Conservation (phyloP, 2,329 filamentous ascomycete genomes). For the Verruconis gallopava region DNA sequence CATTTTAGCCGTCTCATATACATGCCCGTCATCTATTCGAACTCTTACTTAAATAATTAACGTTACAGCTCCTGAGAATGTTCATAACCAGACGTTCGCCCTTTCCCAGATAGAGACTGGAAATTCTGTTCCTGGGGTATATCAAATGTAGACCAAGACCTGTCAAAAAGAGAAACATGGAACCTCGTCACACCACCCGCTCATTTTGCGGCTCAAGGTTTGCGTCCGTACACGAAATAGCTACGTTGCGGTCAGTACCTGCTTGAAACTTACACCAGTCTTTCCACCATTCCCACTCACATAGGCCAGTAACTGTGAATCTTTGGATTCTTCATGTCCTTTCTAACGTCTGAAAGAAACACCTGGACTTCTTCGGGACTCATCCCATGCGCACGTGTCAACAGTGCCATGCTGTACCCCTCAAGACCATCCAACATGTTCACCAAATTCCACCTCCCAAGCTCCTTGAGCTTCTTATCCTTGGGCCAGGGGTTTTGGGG, state of each 20-base stretch:
- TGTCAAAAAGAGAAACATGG: too few species aligned
- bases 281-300: conserved; percentile 14
- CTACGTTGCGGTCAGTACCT: background rate
- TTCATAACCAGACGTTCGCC: too few species aligned
- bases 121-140: too few species aligned
- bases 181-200: too few species aligned
- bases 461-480: conserved; percentile 15
- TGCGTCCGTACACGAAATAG: conserved; percentile 11
- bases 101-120: too few species aligned
- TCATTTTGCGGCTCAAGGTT: too few species aligned
- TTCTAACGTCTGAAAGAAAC: conserved; percentile 15
- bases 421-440: conserved; percentile 20
- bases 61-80: too few species aligned
- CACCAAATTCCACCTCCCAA: conserved; percentile 13
- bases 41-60: too few species aligned
- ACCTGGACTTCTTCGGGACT: conserved; percentile 17
- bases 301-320: conserved; percentile 20
- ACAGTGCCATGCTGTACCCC: conserved; percentile 14
- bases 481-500: conserved; percentile 40
- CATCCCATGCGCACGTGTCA: conserved; percentile 17
- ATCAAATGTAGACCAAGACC: too few species aligned
- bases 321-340: conserved; percentile 14
- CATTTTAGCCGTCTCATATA: too few species aligned
- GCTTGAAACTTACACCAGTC: background rate
- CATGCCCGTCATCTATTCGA: too few species aligned